Percentiles rank a stretch among this genome's conserved stretches.
phyloP scores from a whole-genome alignment of 768 basidiomycete genomes.

The Boletus coccyginus region DNA sequence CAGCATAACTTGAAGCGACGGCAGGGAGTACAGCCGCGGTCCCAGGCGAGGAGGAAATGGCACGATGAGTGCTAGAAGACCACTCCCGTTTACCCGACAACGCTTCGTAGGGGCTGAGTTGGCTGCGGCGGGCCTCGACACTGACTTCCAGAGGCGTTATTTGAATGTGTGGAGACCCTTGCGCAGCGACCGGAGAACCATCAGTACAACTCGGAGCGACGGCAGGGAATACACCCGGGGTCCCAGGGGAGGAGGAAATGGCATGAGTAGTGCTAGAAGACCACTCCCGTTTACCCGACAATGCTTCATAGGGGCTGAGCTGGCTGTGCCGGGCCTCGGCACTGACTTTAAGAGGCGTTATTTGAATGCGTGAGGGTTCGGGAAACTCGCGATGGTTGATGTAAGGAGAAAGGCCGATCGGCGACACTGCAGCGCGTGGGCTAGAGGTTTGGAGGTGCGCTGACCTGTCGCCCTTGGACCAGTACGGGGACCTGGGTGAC shows the following conservation, averaged over 20 bases:
- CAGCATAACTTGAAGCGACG: neutral
- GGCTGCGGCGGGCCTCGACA: neutral
- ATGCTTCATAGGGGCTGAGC: neutral
- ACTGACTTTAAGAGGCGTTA: neutral
- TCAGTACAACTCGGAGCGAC: too few species aligned
- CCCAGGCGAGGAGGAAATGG: neutral
- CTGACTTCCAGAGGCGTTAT: neutral
- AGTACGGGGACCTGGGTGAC: neutral
- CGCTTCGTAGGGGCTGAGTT: neutral
- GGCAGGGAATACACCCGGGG: too few species aligned
- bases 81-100: neutral
- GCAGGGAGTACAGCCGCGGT: neutral
- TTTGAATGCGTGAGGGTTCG: neutral
- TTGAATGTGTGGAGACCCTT: neutral
- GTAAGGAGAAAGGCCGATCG: slow-evolving; percentile 1
- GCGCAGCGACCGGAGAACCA: too few species aligned
- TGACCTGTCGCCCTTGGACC: neutral
- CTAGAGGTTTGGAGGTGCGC: neutral
- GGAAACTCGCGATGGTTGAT: neutral
- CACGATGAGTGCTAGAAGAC: neutral
- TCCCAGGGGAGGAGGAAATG: too few species aligned
- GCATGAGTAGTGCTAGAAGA: too few species aligned
- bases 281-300: neutral
- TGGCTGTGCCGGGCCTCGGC: neutral
- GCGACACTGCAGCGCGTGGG: neutral